Percentiles rank a stretch among this genome's conserved stretches.
These are phyloP conservation scores for Ophiocordyceps robertsii DNA, from an alignment of 2,329 filamentous ascomycete genomes.

Conservation along the genomic window DNA sequence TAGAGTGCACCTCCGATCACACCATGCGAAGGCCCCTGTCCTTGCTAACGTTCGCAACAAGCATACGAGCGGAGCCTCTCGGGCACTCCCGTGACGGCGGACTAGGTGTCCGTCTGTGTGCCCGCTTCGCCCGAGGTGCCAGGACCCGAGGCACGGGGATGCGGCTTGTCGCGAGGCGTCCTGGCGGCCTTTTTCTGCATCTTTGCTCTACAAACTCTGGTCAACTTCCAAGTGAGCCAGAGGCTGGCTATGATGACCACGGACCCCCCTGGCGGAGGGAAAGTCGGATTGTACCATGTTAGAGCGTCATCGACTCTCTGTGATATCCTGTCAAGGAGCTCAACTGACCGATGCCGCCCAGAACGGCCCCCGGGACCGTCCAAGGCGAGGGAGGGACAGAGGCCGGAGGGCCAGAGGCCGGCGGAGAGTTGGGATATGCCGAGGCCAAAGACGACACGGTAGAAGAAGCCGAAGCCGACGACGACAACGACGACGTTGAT, in stretches of 20 bases:
- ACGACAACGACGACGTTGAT: background rate
- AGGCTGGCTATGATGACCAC: background rate
- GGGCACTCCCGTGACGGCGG: conserved; percentile 21
- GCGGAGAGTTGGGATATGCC: background rate
- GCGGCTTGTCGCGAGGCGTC: background rate
- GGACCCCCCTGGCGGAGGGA: conserved; percentile 1
- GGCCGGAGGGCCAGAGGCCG: background rate
- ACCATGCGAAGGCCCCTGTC: no score
- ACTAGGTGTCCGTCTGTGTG: conserved; percentile 24
- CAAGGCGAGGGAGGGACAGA: background rate
- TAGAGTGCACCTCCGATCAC: no score
- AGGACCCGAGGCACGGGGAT: no score
- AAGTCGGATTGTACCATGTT: no score
- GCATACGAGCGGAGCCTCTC: no score
- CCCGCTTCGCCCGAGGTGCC: background rate
- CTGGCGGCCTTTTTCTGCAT: background rate
- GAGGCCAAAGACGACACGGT: background rate
- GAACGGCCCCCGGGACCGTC: conserved; percentile 3
- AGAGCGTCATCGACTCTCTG: background rate
- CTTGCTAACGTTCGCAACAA: no score
- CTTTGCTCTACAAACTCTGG: no score
- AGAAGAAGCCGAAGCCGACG: no score
- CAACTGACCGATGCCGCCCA: conserved; percentile 6
- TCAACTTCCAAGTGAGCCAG: no score
- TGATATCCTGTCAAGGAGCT: no score